These are phyloP conservation scores for Salix brachista DNA, from an alignment of 345 rosid genomes.

Conservation along the genomic window DNA sequence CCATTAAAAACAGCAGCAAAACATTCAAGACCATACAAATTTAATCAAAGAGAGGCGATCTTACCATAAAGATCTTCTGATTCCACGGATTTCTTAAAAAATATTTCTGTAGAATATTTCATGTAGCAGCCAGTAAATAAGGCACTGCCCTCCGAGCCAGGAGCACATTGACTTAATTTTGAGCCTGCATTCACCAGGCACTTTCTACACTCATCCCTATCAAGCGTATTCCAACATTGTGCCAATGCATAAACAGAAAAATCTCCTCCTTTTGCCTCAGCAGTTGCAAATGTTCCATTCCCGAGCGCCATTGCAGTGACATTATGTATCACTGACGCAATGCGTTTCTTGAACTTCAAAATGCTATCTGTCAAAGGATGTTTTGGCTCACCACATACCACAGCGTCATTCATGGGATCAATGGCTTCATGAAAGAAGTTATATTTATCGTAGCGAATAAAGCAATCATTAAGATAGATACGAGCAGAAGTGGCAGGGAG, in stretches of 20 bases:
- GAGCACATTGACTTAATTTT: conserved; percentile 38
- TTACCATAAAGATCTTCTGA: background rate
- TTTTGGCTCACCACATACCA: conserved; percentile 18
- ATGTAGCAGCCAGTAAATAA: conserved; percentile 60
- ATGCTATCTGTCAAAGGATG: conserved; percentile 1
- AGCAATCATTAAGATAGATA: conserved; percentile 63
- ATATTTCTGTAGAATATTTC: conserved; percentile 47
- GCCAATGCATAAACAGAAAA: conserved; percentile 47
- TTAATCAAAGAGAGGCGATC: conserved; percentile 1
- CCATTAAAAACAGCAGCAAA: background rate
- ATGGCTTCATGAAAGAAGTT: conserved; percentile 44
- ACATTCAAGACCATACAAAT: background rate
- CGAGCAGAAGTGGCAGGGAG: conserved; percentile 39
- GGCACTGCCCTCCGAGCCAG: conserved; percentile 46
- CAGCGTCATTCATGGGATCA: conserved; percentile 28
- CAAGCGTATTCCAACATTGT: conserved; percentile 66
- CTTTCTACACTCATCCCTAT: conserved; percentile 35
- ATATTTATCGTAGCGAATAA: conserved; percentile 50
- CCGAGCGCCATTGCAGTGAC: conserved; percentile 37
- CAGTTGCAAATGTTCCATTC: conserved; percentile 40
- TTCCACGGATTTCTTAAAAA: conserved; percentile 24
- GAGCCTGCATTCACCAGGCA: conserved; percentile 48
- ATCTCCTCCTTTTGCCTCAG: conserved; percentile 19
- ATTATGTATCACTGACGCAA: conserved; percentile 30
- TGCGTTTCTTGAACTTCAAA: conserved; percentile 20